These are phyloP conservation scores for Paulownia fortunei DNA, from an alignment of 257 asterid species.

Conservation along the genomic window DNA sequence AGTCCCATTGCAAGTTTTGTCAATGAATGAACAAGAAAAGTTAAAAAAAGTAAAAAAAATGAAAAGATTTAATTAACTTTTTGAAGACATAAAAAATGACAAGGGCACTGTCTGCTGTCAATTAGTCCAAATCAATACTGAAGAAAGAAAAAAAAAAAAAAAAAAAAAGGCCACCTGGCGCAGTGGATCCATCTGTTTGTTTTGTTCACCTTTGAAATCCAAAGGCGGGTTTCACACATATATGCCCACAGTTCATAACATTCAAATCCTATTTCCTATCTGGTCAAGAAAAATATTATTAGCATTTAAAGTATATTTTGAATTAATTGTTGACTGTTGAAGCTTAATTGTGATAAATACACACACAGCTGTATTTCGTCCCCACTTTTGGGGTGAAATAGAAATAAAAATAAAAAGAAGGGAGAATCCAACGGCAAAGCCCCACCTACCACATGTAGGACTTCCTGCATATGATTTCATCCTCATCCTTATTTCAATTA, in stretches of 20 bases:
- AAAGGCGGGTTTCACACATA: conserved; percentile 23
- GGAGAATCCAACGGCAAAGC: conserved; percentile 38
- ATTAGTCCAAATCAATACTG: conserved; percentile 16
- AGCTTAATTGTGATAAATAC: conserved; percentile 29
- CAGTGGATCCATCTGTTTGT: conserved; percentile 19
- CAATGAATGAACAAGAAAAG: neutral
- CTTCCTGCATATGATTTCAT: conserved; percentile 40
- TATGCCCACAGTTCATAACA: conserved; percentile 27
- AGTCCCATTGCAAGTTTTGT: neutral
- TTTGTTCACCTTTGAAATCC: neutral
- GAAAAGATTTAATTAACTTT: neutral
- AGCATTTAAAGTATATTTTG: conserved; percentile 35
- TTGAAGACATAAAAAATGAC: conserved; percentile 5
- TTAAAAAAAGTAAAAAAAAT: neutral
- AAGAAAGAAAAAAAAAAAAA: neutral
- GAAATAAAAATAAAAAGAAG: neutral
- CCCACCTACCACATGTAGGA: conserved; percentile 50
- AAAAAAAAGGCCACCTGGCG: conserved; percentile 22
- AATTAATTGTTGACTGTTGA: conserved; percentile 37
- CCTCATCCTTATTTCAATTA: neutral
- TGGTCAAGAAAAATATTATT: conserved; percentile 31
- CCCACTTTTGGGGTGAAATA: conserved; percentile 33
- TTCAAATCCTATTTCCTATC: conserved; percentile 12
- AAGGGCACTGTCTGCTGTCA: conserved; percentile 7
- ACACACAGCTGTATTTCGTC: conserved; percentile 43